Base-by-base conservation (phyloP, 106 monocot species). In the Dendrobium catenatum region DNA sequence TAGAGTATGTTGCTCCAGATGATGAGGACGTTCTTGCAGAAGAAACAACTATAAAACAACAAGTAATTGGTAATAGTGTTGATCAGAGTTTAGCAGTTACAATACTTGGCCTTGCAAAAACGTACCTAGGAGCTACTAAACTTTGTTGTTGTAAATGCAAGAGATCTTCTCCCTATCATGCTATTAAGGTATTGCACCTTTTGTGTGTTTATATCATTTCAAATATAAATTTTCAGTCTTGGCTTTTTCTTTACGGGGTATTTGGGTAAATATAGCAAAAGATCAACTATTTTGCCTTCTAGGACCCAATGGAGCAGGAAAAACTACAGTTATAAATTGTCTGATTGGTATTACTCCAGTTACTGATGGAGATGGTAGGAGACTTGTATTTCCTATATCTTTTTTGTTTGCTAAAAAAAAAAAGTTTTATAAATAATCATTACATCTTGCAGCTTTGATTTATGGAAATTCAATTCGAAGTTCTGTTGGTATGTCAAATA, bases 301-400 rank as follows among this genome's bases (percentile, higher is more conserved):
- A 75, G 94, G 96, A 55, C 94, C 94, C 61, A 96, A 96, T 85
- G 96, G 96, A 82, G 96, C 96, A 33, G 96, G 96, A 33, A 96
- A 96, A 84, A 96, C 94, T 73, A 96, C 96, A 77, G 82, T 81
- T 13, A 96, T 96, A 58, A 96, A 88, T 58, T 96, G 96, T 85
- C 79, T 96, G 78, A 96, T 94, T 79, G 96, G 96, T 66, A 88
- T 94, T 81, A 94, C 94, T 61, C 96, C 96, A 55, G 87, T 96
- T 51, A 90, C 94, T 72, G 85, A 84, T 48, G 96, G 94, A 87
- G 96, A 96, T 89, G 94, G 94, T 96, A 88, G 68, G 2, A 68
- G 83, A 16, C 61, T 70, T 58, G 58, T 24, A 67, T 55, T 49
- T 78, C 18, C 29, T 46, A 49, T 29, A 26, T 77, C 9, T 48